Base-by-base conservation (phyloP, 495 filamentous ascomycete species). In the Aspergillus mulundensis region DNA sequence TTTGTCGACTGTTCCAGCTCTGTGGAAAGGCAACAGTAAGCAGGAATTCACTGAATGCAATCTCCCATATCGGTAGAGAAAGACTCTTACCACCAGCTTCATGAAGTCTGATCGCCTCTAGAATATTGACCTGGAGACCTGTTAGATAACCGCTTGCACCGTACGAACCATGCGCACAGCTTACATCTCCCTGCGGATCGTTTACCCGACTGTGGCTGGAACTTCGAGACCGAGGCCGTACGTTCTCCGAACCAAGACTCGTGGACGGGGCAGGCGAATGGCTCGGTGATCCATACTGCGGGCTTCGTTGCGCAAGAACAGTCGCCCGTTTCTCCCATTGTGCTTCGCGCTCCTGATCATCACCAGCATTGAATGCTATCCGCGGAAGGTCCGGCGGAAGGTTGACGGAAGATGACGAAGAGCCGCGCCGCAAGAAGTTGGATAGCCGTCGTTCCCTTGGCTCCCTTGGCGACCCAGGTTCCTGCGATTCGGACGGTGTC, bases 61-160 rank as follows among this genome's bases (percentile, higher is more conserved):
- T 19, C 8, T 23, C 10, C 38, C 5, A 16, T 5, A 8, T 16
- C 12, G 8, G 15, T 50, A 5, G 19, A 50, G 30, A 18, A 3
- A 38, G n/a, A n/a, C n/a, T n/a, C 38, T 69, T 70, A 84, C 83
- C 78, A 51, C 94, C 93, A 28, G 75, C 76, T 70, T 99, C 94
- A 69, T 99, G 94, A 54, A 97, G 79, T 63, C 86, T 79, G 70
- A 99, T 97, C n/a, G 95, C 94, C 70, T 94, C 86, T 72, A 96
- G 91, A 53, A 99, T 96, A 73, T 89, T 86, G 28, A 86, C 81
- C 80, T 97, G 60, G 40, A 14, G 23, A 16, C 48, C 30, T 10
- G 12, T 36, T 40, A 45, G 16, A 25, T 8, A 15, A 11, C 6
- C n/a, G 21, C 20, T 19, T 18, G 15, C 34, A n/a, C 19, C 12